Evolutionary conservation across 306 rosid species (phyloP).

Genomic region (Mimosa bimucronata): DNA sequence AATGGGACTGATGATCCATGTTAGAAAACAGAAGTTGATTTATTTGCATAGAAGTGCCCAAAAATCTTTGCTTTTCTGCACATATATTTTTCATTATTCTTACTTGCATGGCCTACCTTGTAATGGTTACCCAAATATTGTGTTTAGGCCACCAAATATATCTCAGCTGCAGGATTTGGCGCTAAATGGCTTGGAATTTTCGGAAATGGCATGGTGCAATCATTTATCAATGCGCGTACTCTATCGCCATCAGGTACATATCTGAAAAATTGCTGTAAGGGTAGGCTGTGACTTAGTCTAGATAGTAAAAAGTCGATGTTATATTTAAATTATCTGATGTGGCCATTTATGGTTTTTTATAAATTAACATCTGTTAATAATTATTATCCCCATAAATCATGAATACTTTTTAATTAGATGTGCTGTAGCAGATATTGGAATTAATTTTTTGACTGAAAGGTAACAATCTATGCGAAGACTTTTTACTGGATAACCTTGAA

Average conservation of each 20-base stretch:
- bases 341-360: neutral
- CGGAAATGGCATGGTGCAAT: slow-evolving; percentile 82
- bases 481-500: slow-evolving; percentile 5
- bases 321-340: neutral
- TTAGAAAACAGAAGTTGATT: slow-evolving; percentile 10
- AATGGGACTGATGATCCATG: neutral
- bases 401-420: neutral
- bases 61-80: slow-evolving; percentile 29
- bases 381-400: neutral
- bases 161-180: slow-evolving; percentile 95
- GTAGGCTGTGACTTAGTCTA: neutral
- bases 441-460: slow-evolving; percentile 22
- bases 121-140: slow-evolving; percentile 42
- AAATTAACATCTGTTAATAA: neutral
- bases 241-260: slow-evolving; percentile 55
- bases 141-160: slow-evolving; percentile 84
- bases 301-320: neutral
- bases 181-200: slow-evolving; percentile 89
- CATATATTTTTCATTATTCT: slow-evolving; percentile 6
- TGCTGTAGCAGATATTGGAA: neutral
- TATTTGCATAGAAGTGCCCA: neutral
- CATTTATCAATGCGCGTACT: slow-evolving; percentile 68
- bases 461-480: slow-evolving; percentile 9
- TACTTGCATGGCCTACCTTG: slow-evolving; percentile 29
- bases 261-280: neutral